These are phyloP conservation scores for Persicaria tinctoria DNA, from an alignment of 148 eudicot species.

Conservation along the genomic window DNA sequence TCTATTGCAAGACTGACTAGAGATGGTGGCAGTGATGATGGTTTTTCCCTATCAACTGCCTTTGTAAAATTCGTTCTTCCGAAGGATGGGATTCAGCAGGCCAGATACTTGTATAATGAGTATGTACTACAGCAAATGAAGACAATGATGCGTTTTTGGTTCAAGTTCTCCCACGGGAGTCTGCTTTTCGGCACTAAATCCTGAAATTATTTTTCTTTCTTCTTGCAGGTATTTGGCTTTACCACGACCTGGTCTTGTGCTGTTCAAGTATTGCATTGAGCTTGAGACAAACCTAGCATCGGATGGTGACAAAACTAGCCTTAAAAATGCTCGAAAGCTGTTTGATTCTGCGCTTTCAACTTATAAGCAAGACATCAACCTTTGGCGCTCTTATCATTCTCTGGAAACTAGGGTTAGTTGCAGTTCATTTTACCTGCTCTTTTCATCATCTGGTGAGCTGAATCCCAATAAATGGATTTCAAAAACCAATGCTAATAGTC, in stretches of 20 bases:
- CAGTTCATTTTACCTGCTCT: neutral
- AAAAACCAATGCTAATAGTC: neutral
- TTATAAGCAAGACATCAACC: constrained; percentile 46
- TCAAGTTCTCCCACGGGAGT: neutral
- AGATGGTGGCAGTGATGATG: constrained; percentile 70
- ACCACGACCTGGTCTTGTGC: constrained; percentile 71
- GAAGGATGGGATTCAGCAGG: constrained; percentile 57
- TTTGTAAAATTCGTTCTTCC: constrained; percentile 42
- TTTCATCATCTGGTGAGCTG: neutral
- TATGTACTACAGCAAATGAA: constrained; percentile 15
- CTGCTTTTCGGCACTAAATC: neutral
- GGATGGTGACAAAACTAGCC: constrained; percentile 36
- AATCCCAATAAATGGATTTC: neutral
- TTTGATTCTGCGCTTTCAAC: constrained; percentile 68
- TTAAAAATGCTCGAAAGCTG: constrained; percentile 50
- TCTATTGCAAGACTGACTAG: constrained; percentile 47
- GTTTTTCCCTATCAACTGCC: constrained; percentile 74
- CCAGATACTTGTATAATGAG: constrained; percentile 78
- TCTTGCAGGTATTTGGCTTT: constrained; percentile 45
- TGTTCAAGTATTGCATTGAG: constrained; percentile 54
- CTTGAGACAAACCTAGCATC: constrained; percentile 57
- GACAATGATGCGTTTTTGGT: neutral
- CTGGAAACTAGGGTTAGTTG: constrained; percentile 56
- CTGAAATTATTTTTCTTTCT: neutral
- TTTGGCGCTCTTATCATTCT: constrained; percentile 67